These are phyloP conservation scores for Oenanthe javanica DNA, from an alignment of 140 eudicot species.

Conservation along the genomic window DNA sequence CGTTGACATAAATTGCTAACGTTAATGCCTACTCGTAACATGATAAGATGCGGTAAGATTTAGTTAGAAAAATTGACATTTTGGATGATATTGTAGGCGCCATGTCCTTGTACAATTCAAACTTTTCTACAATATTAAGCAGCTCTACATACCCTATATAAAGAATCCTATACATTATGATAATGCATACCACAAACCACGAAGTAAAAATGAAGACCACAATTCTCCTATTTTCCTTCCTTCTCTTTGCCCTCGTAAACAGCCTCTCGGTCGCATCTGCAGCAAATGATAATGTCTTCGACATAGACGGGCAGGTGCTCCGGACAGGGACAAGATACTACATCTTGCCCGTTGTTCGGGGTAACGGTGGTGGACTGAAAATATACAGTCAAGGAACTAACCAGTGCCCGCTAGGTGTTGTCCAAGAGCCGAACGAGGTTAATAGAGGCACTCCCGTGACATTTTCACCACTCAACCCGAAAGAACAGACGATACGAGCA, in stretches of 20 bases:
- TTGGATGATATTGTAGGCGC: background rate
- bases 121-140: background rate
- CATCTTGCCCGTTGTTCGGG: constrained; percentile 45
- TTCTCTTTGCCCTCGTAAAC: background rate
- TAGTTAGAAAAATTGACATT: background rate
- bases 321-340: constrained; percentile 28
- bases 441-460: constrained; percentile 27
- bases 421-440: constrained; percentile 29
- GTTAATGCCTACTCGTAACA: background rate
- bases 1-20: background rate
- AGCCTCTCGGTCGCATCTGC: constrained; percentile 11
- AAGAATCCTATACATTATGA: no score
- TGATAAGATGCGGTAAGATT: no score
- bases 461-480: constrained; percentile 27
- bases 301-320: constrained; percentile 30
- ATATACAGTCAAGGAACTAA: constrained; percentile 20
- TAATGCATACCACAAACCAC: background rate
- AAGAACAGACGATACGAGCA: constrained; percentile 20
- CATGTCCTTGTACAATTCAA: background rate
- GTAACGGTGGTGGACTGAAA: constrained; percentile 52
- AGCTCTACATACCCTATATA: background rate
- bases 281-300: constrained; percentile 34
- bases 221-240: constrained; percentile 4
- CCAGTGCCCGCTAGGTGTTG: constrained; percentile 41
- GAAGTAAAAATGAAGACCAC: constrained; percentile 15